phyloP scores from a whole-genome alignment of 345 rosid genomes.

The Moricandia arvensis region DNA sequence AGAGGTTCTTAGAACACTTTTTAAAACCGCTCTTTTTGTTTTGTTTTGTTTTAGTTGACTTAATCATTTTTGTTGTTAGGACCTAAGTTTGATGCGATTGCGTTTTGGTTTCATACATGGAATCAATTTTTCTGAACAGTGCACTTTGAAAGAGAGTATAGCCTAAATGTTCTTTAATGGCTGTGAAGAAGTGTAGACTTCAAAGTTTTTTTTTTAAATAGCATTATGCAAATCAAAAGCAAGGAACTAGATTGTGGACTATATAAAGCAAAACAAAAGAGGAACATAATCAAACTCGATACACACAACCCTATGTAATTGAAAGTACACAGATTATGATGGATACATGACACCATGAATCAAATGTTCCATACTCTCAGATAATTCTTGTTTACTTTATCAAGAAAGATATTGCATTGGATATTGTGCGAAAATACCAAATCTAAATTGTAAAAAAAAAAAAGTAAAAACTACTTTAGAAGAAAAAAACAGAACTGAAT shows the following conservation, averaged over 20 bases:
- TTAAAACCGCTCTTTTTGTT: slow-evolving; percentile 2
- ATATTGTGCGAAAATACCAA: slow-evolving; percentile 5
- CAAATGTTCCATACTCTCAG: slow-evolving; percentile 15
- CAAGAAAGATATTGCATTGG: slow-evolving; percentile 33
- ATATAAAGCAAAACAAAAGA: background rate
- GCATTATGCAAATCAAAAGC: too few relatives aligned
- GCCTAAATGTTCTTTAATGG: background rate
- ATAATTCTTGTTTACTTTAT: background rate
- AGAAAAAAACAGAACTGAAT: background rate
- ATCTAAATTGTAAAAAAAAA: background rate
- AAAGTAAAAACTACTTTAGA: too few relatives aligned
- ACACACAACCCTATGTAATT: slow-evolving; percentile 16
- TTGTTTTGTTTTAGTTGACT: too few relatives aligned
- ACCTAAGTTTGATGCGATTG: slow-evolving; percentile 24
- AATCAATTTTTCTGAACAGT: background rate
- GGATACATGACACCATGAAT: slow-evolving; percentile 13
- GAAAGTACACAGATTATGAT: slow-evolving; percentile 28
- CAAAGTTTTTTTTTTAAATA: too few relatives aligned
- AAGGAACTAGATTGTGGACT: background rate
- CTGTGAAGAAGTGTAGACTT: background rate
- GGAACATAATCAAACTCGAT: slow-evolving; percentile 1
- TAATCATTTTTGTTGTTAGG: slow-evolving; percentile 5
- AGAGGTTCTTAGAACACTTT: slow-evolving; percentile 10
- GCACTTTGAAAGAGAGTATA: background rate
- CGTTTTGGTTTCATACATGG: slow-evolving; percentile 26